Evolutionary conservation across 2,329 filamentous ascomycete species (phyloP).

Genomic region (Paecilomyces niveus): DNA sequence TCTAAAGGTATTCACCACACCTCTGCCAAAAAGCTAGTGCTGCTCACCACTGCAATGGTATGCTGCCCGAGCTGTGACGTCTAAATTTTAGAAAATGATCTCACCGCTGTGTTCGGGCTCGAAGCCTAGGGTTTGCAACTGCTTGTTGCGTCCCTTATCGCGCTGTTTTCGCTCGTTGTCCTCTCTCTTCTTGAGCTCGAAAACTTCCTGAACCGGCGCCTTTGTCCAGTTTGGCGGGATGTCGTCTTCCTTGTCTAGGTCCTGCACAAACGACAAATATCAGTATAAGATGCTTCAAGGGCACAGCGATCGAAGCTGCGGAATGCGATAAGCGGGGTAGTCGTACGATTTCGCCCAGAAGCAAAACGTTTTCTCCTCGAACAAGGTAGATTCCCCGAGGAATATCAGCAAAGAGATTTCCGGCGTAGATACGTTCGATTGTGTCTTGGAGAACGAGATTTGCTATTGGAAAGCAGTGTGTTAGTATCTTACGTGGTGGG

Average conservation of each 20-base stretch:
- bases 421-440: conserved; percentile 75
- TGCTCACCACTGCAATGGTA: background rate
- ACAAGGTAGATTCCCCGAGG: conserved; percentile 83
- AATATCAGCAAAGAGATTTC: conserved; percentile 73
- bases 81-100: conserved; percentile 54
- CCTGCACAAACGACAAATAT: conserved; percentile 36
- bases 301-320: background rate
- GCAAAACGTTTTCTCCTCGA: conserved; percentile 90
- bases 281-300: background rate
- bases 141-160: conserved; percentile 66
- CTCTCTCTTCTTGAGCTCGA: conserved; percentile 64
- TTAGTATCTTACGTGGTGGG: background rate
- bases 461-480: conserved; percentile 45
- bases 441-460: conserved; percentile 94
- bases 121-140: conserved; percentile 72
- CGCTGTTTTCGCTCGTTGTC: conserved; percentile 60
- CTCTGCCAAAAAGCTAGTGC: background rate
- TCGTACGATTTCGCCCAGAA: conserved; percentile 78
- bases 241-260: conserved; percentile 92
- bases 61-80: background rate
- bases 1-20: background rate
- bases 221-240: conserved; percentile 61
- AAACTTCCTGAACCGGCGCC: conserved; percentile 63
- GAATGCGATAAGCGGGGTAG: background rate
- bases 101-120: conserved; percentile 79